Evolutionary conservation across 176 grass and related monocot species (phyloP).

Genomic region (Elaeis guineensis): DNA sequence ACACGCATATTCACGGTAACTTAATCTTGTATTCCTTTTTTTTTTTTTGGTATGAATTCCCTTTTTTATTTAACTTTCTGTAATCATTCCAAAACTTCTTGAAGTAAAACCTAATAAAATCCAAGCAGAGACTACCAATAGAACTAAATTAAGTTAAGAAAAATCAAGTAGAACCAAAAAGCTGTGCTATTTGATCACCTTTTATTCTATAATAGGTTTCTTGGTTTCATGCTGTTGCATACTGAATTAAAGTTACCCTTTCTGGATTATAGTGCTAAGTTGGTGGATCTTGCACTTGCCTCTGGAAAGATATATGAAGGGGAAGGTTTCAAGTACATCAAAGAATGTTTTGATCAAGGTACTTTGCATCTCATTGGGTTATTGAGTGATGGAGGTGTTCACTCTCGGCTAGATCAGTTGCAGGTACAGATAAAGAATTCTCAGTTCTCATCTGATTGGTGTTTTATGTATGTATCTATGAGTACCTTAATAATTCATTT

Average conservation of each 20-base stretch:
- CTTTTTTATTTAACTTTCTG: no score
- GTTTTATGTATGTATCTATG: no score
- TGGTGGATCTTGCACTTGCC: constrained; percentile 80
- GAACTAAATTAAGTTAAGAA: no score
- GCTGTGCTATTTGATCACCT: not conserved
- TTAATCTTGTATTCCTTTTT: no score
- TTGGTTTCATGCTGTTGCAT: constrained; percentile 1
- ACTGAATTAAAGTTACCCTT: constrained; percentile 2
- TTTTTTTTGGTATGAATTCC: no score
- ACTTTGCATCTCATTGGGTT: constrained; percentile 95
- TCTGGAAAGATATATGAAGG: constrained; percentile 84
- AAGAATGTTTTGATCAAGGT: constrained; percentile 64
- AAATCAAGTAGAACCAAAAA: no score
- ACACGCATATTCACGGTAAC: no score
- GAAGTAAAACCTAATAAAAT: no score
- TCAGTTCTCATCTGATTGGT: no score
- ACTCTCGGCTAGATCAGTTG: constrained; percentile 92
- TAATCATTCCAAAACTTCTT: no score
- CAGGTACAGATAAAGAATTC: constrained; percentile 32
- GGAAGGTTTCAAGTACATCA: constrained; percentile 90
- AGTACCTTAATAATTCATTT: not conserved
- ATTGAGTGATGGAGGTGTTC: constrained; percentile 95
- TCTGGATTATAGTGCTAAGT: constrained; percentile 58
- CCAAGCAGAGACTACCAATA: no score
- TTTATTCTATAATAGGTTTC: not conserved